Evolutionary conservation across 2,329 filamentous ascomycete genomes (phyloP).

Genomic region (Epichloe hybrida): DNA sequence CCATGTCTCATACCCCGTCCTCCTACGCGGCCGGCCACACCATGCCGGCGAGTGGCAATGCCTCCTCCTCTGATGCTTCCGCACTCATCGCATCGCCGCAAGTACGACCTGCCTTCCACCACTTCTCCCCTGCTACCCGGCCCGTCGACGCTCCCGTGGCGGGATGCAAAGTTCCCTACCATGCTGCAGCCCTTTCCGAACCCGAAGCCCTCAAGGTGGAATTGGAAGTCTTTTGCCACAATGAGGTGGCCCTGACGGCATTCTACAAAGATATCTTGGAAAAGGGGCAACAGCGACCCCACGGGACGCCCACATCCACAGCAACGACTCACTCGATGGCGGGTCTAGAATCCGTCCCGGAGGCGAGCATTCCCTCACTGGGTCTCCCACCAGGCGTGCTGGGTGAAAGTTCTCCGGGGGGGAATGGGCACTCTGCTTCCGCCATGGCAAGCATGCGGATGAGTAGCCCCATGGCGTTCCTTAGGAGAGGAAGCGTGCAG

Average conservation of each 20-base stretch:
- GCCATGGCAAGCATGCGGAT: constrained; percentile 21
- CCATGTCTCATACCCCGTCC: constrained; percentile 11
- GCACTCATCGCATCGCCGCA: constrained; percentile 35
- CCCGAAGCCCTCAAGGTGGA: constrained; percentile 46
- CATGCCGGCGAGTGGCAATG: background rate
- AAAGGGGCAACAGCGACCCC: constrained; percentile 21
- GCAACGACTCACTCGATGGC: constrained; percentile 9
- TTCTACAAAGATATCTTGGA: constrained; percentile 57
- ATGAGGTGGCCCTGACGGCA: constrained; percentile 42
- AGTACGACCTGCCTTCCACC: constrained; percentile 23
- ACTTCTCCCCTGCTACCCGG: constrained; percentile 26
- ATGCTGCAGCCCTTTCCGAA: constrained; percentile 14
- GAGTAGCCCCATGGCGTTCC: constrained; percentile 32
- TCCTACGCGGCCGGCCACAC: background rate
- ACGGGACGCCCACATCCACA: constrained; percentile 22
- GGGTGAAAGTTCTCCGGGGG: constrained; percentile 7
- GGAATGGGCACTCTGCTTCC: constrained; percentile 9
- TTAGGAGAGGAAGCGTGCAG: constrained; percentile 38
- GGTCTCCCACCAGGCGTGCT: constrained; percentile 45
- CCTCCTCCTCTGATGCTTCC: constrained; percentile 4
- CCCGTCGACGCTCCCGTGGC: constrained; percentile 13
- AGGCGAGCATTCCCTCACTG: constrained; percentile 44
- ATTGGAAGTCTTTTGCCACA: constrained; percentile 52
- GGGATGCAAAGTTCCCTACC: constrained; percentile 3
- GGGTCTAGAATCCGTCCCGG: constrained; percentile 31